Base-by-base conservation (phyloP, 2,329 filamentous ascomycete species). In the Neoarthrinium moseri region DNA sequence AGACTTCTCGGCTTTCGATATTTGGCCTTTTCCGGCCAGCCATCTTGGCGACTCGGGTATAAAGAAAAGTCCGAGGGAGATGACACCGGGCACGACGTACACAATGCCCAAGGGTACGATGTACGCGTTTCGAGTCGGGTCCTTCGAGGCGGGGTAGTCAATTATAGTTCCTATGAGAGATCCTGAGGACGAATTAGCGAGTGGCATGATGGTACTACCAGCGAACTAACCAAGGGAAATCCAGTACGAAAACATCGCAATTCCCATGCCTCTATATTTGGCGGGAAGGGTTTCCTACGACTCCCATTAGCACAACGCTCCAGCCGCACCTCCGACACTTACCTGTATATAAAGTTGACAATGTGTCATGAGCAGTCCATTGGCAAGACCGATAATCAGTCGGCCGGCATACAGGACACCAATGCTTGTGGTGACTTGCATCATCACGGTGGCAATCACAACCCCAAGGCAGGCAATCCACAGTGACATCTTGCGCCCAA, bases 121-220 rank as follows among this genome's bases (percentile, higher is more conserved):
- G 30, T 61, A 62, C 10, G 58, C 56, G 8, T 52, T 50, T 27
- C 18, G 48, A 13, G 10, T 54, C 7, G 47, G 42, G 26, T 29
- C 26, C 4, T 57, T 56, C 37, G 61, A 60, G 7, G 58, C 50
- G 13, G 57, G 45, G 46, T 73, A 75, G 57, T 80, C 75, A 41
- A 80, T 65, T 24, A 75, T 62, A 13, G 71, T 73, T 27, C 72
- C 72, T 32, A 76, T 62, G 22, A 81, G 67, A 48, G 66, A 74
- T 43, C 71, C 77, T 66, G 52, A 51, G 47, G 7, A 55, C 51
- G 13, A 3, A 33, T 6, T 38, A 38, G 35, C 11, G 15, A 24
- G 10, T 8, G 6, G 8, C 12, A 8, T 30, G 4, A 12, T 15
- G 60, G 58, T 12, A 53, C 71, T 56, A 34, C 26, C 8, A n/a